These are phyloP conservation scores for Harringtonia aguacate DNA, from an alignment of 2,329 filamentous ascomycete genomes.

Conservation along the genomic window DNA sequence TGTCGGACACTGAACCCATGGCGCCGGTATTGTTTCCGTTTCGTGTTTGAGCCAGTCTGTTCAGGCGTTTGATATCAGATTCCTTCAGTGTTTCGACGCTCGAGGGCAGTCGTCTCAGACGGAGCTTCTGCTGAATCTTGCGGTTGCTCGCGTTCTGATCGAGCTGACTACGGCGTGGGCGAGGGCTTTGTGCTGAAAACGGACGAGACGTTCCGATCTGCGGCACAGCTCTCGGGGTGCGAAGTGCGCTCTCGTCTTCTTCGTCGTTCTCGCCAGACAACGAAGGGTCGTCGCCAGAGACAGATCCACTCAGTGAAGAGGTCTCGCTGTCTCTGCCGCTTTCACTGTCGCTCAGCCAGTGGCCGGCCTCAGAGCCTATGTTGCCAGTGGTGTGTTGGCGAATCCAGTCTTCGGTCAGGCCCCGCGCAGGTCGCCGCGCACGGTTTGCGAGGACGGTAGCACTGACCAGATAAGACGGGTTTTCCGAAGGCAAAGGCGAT, in stretches of 20 bases:
- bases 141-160: too few species aligned
- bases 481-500: background rate
- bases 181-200: background rate
- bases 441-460: slow-evolving; percentile 54
- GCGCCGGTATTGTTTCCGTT: background rate
- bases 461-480: slow-evolving; percentile 27
- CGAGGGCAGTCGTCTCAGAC: slow-evolving; percentile 22
- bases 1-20: background rate
- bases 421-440: slow-evolving; percentile 45
- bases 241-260: slow-evolving; percentile 6
- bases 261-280: slow-evolving; percentile 37
- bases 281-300: slow-evolving; percentile 34
- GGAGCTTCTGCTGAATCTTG: background rate
- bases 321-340: slow-evolving; percentile 61
- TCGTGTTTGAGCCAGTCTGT: background rate
- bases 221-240: slow-evolving; percentile 5
- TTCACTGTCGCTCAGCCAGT: slow-evolving; percentile 83
- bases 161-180: too few species aligned
- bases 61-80: slow-evolving; percentile 16
- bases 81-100: slow-evolving; percentile 47
- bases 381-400: slow-evolving; percentile 70
- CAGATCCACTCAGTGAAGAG: slow-evolving; percentile 62
- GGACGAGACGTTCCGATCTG: background rate
- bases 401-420: slow-evolving; percentile 77
- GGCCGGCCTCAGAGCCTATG: slow-evolving; percentile 56